Percentiles rank a stretch among this genome's conserved stretches.
Conservation (phyloP, 163 green algal species). For the Scenedesmus sp. region DNA sequence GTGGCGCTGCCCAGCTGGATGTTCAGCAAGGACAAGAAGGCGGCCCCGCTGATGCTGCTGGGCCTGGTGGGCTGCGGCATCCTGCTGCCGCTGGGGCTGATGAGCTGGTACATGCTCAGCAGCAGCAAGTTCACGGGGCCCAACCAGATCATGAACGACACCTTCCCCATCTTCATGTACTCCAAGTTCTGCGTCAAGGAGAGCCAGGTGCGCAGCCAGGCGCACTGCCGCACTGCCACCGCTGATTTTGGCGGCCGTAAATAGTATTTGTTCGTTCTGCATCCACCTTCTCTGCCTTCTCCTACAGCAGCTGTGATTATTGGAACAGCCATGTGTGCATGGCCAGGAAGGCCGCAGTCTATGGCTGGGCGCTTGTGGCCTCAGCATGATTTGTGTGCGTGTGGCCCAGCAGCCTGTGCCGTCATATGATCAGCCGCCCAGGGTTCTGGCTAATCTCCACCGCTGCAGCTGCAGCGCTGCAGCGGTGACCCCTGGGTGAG, state of each 20-base stretch:
- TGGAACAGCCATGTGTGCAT: too few relatives aligned
- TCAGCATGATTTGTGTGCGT: not conserved
- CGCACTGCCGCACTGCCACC: not conserved
- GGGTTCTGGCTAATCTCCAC: conserved; percentile 28
- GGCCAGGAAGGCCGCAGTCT: not conserved
- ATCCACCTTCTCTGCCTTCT: not conserved
- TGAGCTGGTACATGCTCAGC: conserved; percentile 89
- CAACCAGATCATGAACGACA: conserved; percentile 90
- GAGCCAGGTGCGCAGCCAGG: conserved; percentile 61
- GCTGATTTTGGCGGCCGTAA: too few relatives aligned
- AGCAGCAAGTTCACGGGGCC: conserved; percentile 87
- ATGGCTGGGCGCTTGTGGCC: not conserved
- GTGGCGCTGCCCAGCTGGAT: conserved; percentile 95
- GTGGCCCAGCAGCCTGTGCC: not conserved
- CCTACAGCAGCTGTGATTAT: too few relatives aligned
- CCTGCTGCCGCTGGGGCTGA: conserved; percentile 86
- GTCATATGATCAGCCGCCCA: not conserved
- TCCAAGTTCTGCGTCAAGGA: conserved; percentile 88
- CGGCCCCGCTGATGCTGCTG: conserved; percentile 87
- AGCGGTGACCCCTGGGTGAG: conserved; percentile 30
- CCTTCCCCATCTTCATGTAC: conserved; percentile 72
- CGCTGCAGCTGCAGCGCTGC: not conserved
- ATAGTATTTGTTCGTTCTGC: not conserved
- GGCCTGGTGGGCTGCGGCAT: conserved; percentile 89
- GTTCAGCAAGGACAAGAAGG: conserved; percentile 82